Base-by-base conservation (phyloP, 2,329 filamentous ascomycete species). In the Diaporthe sp. region DNA sequence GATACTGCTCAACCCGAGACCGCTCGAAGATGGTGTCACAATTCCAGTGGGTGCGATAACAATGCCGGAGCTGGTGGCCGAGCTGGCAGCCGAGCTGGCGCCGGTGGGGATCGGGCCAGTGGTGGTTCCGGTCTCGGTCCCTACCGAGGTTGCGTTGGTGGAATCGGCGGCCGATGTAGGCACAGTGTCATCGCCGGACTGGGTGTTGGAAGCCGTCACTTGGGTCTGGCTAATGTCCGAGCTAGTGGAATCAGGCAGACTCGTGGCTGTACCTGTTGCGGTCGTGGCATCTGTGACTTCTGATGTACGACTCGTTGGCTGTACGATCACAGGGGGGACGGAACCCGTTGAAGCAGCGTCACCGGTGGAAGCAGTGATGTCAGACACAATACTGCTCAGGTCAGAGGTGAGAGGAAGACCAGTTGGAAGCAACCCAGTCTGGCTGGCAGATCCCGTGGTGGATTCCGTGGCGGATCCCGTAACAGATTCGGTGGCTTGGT, bases 41-140 rank as follows among this genome's bases (percentile, higher is more conserved):
- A 82, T 79, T 37, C 82, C 82, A 10, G 81, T 84, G 28, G 82
- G 81, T 15, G 80, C 82, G 17, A 83, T 72, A 7, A 83, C 76
- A 71, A 84, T 81, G 25, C 76, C 76, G 3, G 81, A 78, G 42
- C 79, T 74, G 67, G 77, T 39, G 22, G 10, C 42, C 12, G 72
- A 70, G 31, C n/a, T 61, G 51, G 34, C 37, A 31, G 17, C 15
- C 8, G 67, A 62, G 61, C 51, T 72, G n/a, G 73, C 17, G 25
- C 61, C 31, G 13, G 34, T 49, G 42, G 39, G 44, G 37, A 61
- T 17, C 31, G 70, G 42, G 44, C 69, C 51, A 15, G 37, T 59
- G 51, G 55, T 37, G 34, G 51, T 69, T 28, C 57, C 34, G 3
- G 57, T 62, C 22, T 37, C 55, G 34, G 65, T 46, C 46, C 19